phyloP scores from a whole-genome alignment of 73 alveolate species.

The Stentor coeruleus region DNA sequence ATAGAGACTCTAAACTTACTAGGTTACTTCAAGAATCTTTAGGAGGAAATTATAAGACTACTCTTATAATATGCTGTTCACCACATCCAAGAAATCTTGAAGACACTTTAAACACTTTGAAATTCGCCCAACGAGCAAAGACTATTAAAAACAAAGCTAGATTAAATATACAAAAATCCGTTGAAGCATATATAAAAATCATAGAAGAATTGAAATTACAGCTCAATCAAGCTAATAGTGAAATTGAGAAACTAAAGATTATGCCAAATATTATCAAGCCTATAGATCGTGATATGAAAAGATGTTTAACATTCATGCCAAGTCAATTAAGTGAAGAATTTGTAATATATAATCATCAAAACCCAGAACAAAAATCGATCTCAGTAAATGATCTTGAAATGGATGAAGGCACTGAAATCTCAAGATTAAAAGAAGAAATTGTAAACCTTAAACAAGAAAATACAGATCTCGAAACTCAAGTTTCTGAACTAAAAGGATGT shows the following conservation, averaged over 20 bases:
- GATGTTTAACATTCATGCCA: too few relatives aligned
- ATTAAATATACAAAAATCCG: conserved; percentile 9
- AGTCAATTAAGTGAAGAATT: too few relatives aligned
- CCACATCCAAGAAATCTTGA: conserved; percentile 70
- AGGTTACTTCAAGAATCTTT: neutral
- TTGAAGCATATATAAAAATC: neutral
- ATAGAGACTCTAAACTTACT: conserved; percentile 65
- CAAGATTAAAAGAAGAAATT: too few relatives aligned
- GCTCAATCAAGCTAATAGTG: neutral
- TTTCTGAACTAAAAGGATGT: neutral
- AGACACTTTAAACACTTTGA: conserved; percentile 74
- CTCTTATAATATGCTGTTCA: conserved; percentile 75
- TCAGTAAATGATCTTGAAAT: too few relatives aligned
- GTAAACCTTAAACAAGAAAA: neutral
- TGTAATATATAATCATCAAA: too few relatives aligned
- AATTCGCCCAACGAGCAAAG: conserved; percentile 90
- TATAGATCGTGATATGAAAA: too few relatives aligned
- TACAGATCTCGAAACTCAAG: neutral
- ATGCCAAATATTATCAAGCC: too few relatives aligned
- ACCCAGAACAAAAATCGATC: too few relatives aligned
- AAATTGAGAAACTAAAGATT: neutral
- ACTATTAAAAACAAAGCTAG: conserved; percentile 67
- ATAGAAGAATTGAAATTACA: neutral
- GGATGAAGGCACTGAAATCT: too few relatives aligned
- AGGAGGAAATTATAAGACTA: conserved; percentile 34